Evolutionary conservation across 192 early-diverging fungal species (phyloP), one percentile per base, ranked within the genome.

Genomic region (Phycomyces blakesleeanus): DNA sequence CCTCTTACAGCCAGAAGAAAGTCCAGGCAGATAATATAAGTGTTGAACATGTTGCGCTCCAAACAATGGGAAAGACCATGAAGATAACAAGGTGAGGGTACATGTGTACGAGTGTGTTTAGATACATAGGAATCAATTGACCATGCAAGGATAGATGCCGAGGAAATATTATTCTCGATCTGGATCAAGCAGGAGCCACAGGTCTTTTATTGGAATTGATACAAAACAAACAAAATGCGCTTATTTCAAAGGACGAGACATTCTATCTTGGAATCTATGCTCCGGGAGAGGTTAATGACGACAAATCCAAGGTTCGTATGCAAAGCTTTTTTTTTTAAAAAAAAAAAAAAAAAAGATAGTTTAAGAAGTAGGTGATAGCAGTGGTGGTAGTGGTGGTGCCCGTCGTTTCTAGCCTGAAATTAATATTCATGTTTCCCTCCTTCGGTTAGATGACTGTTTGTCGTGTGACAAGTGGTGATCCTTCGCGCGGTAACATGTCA

Each of bases 81-180:
- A 70, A 73, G 44, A 80, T 82, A 18, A 84, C 83, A 12, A 78
- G 71, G 70, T 78, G 65, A 8, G n/a, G n/a, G n/a, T n/a, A n/a
- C n/a, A n/a, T n/a, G n/a, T n/a, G n/a, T n/a, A n/a, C n/a, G n/a
- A n/a, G n/a, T n/a, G n/a, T n/a, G n/a, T n/a, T n/a, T n/a, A n/a
- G n/a, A n/a, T n/a, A n/a, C n/a, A n/a, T n/a, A n/a, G n/a, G n/a
- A n/a, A n/a, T n/a, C n/a, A n/a, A n/a, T n/a, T n/a, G n/a, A n/a
- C n/a, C n/a, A n/a, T n/a, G n/a, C n/a, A n/a, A n/a, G n/a, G n/a
- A n/a, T 42, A 76, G 76, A 41, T 78, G 76, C 51, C 73, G 76
- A 6, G 82, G 82, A 1, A 84, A 84, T 58, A 76, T 84, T 6
- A 82, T 84, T n/a, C 37, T 84, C 27, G 78, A 84, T 59, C 50